A percentile compares a stretch with the other conserved stretches of the same genome.
These are phyloP conservation scores for Botryotinia calthae DNA, from an alignment of 2,329 filamentous ascomycete species.

Conservation along the genomic window DNA sequence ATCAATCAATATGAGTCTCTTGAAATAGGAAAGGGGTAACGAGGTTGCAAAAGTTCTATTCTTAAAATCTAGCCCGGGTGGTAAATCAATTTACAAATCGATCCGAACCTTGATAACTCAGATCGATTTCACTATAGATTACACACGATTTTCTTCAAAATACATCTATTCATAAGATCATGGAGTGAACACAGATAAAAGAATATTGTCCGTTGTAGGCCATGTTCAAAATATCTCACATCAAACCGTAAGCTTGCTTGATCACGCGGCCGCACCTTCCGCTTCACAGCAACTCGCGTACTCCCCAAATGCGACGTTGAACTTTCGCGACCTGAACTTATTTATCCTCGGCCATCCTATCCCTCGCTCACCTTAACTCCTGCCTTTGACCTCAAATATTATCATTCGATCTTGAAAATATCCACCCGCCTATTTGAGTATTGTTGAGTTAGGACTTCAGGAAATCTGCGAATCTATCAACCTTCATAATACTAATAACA, in stretches of 20 bases:
- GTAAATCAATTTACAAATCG: neutral
- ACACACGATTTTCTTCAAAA: neutral
- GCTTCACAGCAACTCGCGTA: neutral
- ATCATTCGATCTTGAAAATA: neutral
- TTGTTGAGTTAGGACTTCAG: neutral
- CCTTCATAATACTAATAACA: neutral
- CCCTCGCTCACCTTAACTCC: neutral
- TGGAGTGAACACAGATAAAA: neutral
- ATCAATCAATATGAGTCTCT: neutral
- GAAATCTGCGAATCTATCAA: neutral
- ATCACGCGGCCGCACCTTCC: neutral
- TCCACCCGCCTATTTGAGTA: neutral
- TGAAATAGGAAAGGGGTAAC: neutral
- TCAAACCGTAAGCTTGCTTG: neutral
- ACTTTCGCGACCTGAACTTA: conserved; percentile 2
- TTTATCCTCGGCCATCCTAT: neutral
- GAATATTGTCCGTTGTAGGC: neutral
- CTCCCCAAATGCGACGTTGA: neutral
- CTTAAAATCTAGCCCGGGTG: neutral
- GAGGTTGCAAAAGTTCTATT: neutral
- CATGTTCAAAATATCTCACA: neutral
- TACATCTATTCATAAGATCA: neutral
- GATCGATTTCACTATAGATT: neutral
- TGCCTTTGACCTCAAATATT: neutral
- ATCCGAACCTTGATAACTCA: neutral